Evolutionary conservation across 805 yeast genomes (phyloP), one percentile per base, ranked within the genome.

Genomic region (Zygotorulaspora danielsina): DNA sequence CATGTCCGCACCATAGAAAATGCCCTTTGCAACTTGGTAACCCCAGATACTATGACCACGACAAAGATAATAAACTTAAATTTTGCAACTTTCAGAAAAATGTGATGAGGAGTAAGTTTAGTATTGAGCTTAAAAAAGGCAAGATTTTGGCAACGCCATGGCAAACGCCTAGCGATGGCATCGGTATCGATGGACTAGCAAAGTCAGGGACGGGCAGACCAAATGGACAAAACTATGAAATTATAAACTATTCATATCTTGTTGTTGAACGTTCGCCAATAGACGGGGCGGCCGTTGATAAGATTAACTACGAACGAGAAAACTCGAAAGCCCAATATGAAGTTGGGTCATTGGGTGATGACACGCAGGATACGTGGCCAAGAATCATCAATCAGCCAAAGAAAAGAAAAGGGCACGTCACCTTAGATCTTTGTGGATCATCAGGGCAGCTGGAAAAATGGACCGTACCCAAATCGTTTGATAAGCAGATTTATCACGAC

Each of bases 51-150:
- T 84, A 80, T 55, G 67, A 69, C 27, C 72, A 69, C 31, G 64
- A 67, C 11, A 69, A 70, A 22, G 86, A 85, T 30, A 73, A 72
- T 46, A 71, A 78, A 42, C 66, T 84, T 36, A 75, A 74, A 39
- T 86, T 88, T 70, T 87, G 97, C 57, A 76, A 82, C 33, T 88
- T 79, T 57, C 75, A 73, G 38, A 81, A 84, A 41, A 71, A 75
- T 16, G 79, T 89, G 6, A 74, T 75, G 46, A 73, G 97, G 53
- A 97, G 97, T 1, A 71, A 71, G 48, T 93, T 73, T 51, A 67
- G 81, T n/a, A 62, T 82, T 64, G 97, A 93, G 55, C 70, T 93
- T 55, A 90, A 89, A 58, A 76, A 81, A 57, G 98, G 98, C 8
- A 73, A 76, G 41, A 66, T 75, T 24, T 65, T 90, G 40, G 81